Evolutionary conservation across 768 basidiomycete genomes (phyloP).

Genomic region (Mycena kentingensis): DNA sequence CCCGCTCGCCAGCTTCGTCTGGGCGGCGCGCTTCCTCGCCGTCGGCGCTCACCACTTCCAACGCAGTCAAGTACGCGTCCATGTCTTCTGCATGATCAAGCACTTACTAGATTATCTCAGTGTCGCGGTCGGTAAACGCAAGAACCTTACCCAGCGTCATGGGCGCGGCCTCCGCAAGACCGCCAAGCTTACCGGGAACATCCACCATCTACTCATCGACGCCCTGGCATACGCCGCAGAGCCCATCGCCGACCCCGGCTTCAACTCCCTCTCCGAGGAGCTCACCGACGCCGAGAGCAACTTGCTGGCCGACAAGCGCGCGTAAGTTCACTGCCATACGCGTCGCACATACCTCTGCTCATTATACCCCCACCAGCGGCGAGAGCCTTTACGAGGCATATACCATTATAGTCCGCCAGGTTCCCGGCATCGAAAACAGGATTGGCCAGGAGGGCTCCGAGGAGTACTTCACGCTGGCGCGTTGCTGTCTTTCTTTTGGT

Average conservation of each 20-base stretch:
- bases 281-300: not conserved
- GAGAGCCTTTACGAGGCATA: slow-evolving; percentile 7
- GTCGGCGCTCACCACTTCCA: not conserved
- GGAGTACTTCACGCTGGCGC: not conserved
- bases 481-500: not conserved
- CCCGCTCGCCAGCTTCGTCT: not conserved
- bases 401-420: not conserved
- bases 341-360: not conserved
- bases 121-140: no score
- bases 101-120: no score
- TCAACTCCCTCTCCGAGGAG: not conserved
- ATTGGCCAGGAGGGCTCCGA: not conserved
- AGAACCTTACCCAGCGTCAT: not conserved
- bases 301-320: slow-evolving; percentile 1
- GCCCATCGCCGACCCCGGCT: not conserved
- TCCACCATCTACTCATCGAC: not conserved
- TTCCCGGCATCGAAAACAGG: not conserved
- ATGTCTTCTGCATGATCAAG: no score
- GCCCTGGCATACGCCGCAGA: not conserved
- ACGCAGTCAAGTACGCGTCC: no score
- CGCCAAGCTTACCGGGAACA: not conserved
- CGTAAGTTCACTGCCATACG: not conserved
- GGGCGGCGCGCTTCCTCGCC: not conserved
- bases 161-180: not conserved
- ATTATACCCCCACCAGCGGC: not conserved